Conservation (phyloP, 2,329 filamentous ascomycete genomes). For the Colletotrichum chlorophyti region DNA sequence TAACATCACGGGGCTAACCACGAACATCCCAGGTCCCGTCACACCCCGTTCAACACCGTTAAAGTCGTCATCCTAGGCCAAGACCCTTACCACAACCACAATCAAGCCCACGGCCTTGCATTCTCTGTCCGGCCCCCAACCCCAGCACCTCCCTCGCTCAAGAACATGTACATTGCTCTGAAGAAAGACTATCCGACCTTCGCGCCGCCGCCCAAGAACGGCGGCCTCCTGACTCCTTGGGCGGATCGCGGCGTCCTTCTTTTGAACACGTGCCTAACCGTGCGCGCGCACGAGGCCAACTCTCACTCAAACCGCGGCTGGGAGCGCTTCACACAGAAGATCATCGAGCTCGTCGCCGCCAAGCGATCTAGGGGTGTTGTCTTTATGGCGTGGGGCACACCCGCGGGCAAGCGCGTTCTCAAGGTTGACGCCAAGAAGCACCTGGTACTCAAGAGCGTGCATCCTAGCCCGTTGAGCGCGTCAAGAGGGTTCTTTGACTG, state of each 20-base stretch:
- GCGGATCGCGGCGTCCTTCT: slow-evolving; percentile 91
- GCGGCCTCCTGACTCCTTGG: slow-evolving; percentile 90
- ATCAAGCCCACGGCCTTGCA: slow-evolving; percentile 94
- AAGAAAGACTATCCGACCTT: slow-evolving; percentile 89
- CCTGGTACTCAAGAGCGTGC: slow-evolving; percentile 83
- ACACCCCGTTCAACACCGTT: slow-evolving; percentile 87
- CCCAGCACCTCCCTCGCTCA: slow-evolving; percentile 84
- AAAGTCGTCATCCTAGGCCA: slow-evolving; percentile 95
- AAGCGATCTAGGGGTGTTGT: slow-evolving; percentile 83
- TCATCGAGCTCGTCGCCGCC: slow-evolving; percentile 85
- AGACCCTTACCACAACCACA: slow-evolving; percentile 95
- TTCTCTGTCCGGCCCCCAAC: slow-evolving; percentile 95
- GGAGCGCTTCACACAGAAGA: slow-evolving; percentile 91
- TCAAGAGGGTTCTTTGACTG: slow-evolving; percentile 82
- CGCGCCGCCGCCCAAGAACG: slow-evolving; percentile 74
- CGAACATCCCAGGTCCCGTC: slow-evolving; percentile 77
- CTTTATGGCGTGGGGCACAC: slow-evolving; percentile 92
- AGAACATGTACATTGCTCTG: slow-evolving; percentile 91
- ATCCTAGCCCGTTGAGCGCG: slow-evolving; percentile 93
- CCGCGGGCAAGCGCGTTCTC: slow-evolving; percentile 79
- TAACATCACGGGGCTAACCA: slow-evolving; percentile 28
- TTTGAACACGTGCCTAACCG: slow-evolving; percentile 94
- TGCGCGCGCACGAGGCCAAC: slow-evolving; percentile 87
- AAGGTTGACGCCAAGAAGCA: slow-evolving; percentile 78
- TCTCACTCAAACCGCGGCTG: slow-evolving; percentile 87